Base-by-base conservation (phyloP, 2,329 filamentous ascomycete genomes). In the Diaporthe aspalathi region DNA sequence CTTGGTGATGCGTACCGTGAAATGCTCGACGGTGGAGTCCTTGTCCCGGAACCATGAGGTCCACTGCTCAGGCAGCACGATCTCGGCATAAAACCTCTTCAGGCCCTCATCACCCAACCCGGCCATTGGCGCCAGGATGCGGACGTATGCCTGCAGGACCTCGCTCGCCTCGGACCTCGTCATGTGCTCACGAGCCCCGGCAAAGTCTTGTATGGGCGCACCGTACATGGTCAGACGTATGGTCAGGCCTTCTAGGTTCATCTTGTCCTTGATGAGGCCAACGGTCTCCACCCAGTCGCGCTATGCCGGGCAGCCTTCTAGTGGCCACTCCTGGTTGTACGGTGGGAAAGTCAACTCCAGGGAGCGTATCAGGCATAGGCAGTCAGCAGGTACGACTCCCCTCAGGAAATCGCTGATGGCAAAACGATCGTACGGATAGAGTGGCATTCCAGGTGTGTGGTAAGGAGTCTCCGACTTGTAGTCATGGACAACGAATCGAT, bases 391-490 rank as follows among this genome's bases (percentile, higher is more conserved):
- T 4, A 62, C 17, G 16, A 62, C 24, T 1, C 14, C 17, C 35
- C 17, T 62, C 38, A 62, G 4, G 7, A 45, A 62, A 1, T 45
- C 24, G 24, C 16, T 32, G 0, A 45, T 9, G 1, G 38, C 38
- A 4, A 62, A 29, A 0, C 38, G 1, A 1, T 47, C 40, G 4
- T 45, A 7, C 2, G 38, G 38, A 14, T 62, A 62, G 5, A 6
- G 0, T 29, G 2, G 1, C 1, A 5, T 43, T 3, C 14, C 24
- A 14, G 20, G 27, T 3, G 11, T 12, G 14, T 4, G 0, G 8
- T 2, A 32, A 8, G 57, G 57, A 14, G 9, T 8, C 2, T 16
- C 2, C 0, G 40, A 22, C 4, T 22, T 29, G 11, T 29, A 32
- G 17, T 62, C 40, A 32, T 32, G 40, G 17, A 62, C 40, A 5